Percentiles rank a stretch among this genome's conserved stretches.
phyloP scores from a whole-genome alignment of 768 basidiomycete genomes.

The Rhizopogon salebrosus region DNA sequence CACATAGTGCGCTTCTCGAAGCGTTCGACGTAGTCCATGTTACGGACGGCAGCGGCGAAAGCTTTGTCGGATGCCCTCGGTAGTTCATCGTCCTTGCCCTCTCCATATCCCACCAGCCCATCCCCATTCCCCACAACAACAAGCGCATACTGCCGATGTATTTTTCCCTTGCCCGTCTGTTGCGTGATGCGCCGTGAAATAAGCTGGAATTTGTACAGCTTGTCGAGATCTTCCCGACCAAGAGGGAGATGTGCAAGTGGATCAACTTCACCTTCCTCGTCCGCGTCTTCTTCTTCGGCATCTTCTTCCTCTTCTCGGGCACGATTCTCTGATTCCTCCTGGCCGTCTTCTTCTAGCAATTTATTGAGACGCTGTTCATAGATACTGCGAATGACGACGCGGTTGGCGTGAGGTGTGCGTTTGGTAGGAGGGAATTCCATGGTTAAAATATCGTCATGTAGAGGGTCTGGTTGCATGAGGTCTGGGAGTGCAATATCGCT shows the following conservation, averaged over 20 bases:
- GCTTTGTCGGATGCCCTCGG: slow-evolving; percentile 52
- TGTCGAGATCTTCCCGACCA: slow-evolving; percentile 18
- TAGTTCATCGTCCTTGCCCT: slow-evolving; percentile 66
- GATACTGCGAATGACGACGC: slow-evolving; percentile 61
- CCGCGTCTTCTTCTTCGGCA: slow-evolving; percentile 23
- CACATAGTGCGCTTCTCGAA: slow-evolving; percentile 94
- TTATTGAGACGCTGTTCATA: slow-evolving; percentile 1
- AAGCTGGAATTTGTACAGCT: slow-evolving; percentile 36
- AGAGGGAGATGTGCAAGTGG: slow-evolving; percentile 13
- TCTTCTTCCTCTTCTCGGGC: slow-evolving; percentile 22
- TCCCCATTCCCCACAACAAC: slow-evolving; percentile 79
- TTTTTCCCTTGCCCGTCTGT: slow-evolving; percentile 94
- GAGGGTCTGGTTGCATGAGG: slow-evolving; percentile 56
- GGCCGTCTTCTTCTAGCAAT: slow-evolving; percentile 25
- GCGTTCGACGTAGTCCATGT: slow-evolving; percentile 91
- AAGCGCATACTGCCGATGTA: slow-evolving; percentile 53
- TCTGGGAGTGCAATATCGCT: slow-evolving; percentile 38
- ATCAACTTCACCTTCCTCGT: slow-evolving; percentile 10
- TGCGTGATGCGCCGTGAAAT: slow-evolving; percentile 61
- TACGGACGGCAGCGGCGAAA: slow-evolving; percentile 67
- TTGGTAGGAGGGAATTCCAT: slow-evolving; percentile 47
- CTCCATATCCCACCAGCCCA: slow-evolving; percentile 78
- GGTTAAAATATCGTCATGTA: slow-evolving; percentile 57
- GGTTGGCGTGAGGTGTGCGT: slow-evolving; percentile 51
- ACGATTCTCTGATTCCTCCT: slow-evolving; percentile 13